Evolutionary conservation across 2,329 filamentous ascomycete species (phyloP).

Genomic region (Trichoderma sp.): DNA sequence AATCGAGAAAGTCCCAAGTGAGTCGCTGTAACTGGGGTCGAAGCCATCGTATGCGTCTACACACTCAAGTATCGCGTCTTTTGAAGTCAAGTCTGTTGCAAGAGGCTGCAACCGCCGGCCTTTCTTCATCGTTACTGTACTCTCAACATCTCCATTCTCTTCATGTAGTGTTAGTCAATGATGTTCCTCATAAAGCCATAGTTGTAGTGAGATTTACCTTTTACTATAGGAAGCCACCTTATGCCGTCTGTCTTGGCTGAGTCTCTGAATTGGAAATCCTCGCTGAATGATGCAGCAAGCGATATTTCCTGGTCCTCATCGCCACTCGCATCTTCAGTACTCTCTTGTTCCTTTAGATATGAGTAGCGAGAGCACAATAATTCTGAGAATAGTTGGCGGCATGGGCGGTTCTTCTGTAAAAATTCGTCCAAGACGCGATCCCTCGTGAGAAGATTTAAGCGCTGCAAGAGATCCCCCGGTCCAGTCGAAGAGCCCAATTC

Average conservation of each 20-base stretch:
- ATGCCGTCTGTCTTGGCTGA: neutral
- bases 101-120: neutral
- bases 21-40: neutral
- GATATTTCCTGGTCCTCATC: neutral
- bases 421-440: conserved; percentile 32
- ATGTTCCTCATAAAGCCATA: neutral
- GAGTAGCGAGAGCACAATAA: conserved; percentile 35
- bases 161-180: neutral
- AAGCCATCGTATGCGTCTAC: conserved; percentile 26
- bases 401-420: conserved; percentile 29
- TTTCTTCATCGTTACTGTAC: neutral
- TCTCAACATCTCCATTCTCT: neutral
- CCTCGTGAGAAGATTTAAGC: conserved; percentile 30
- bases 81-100: neutral
- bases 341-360: conserved; percentile 3
- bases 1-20: neutral
- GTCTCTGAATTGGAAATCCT: neutral
- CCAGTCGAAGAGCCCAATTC: neutral
- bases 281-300: neutral
- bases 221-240: neutral
- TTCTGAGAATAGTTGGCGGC: conserved; percentile 27
- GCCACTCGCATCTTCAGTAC: neutral
- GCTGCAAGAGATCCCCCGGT: neutral
- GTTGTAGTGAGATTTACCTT: neutral
- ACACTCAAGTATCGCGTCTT: neutral